phyloP scores from a whole-genome alignment of 108 stramenopile genomes.

The Conticribra guillardii region DNA sequence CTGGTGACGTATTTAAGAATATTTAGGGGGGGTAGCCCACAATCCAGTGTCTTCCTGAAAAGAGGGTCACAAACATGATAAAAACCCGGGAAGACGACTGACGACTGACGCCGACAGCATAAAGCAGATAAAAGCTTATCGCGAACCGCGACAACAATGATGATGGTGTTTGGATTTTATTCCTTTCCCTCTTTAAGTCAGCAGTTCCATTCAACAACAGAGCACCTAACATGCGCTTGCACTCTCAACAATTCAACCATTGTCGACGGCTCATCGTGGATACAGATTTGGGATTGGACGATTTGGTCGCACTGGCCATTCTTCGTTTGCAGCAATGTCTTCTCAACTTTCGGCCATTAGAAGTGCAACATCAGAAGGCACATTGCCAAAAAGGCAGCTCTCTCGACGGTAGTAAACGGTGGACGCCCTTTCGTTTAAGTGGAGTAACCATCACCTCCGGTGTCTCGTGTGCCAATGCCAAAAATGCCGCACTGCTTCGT shows the following conservation, averaged over 20 bases:
- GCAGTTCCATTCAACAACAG: neutral
- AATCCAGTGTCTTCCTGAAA: too few species aligned
- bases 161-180: neutral
- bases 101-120: too few species aligned
- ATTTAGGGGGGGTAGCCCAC: too few species aligned
- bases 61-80: too few species aligned
- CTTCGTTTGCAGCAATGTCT: constrained; percentile 35
- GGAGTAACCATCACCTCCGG: constrained; percentile 39
- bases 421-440: constrained; percentile 20
- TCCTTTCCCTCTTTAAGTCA: neutral
- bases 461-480: constrained; percentile 10
- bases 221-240: neutral
- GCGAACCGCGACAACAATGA: too few species aligned
- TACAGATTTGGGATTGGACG: constrained; percentile 45
- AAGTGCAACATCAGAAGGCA: too few species aligned
- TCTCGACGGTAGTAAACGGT: neutral
- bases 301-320: constrained; percentile 41
- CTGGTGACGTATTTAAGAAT: too few species aligned
- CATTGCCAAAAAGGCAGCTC: too few species aligned
- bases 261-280: constrained; percentile 34
- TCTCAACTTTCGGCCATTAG: neutral
- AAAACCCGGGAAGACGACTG: too few species aligned
- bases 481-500: constrained; percentile 29
- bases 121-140: too few species aligned
- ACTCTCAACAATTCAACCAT: neutral